Conservation (phyloP, 139 green algal species). For the Chlamydomonas sp. region DNA sequence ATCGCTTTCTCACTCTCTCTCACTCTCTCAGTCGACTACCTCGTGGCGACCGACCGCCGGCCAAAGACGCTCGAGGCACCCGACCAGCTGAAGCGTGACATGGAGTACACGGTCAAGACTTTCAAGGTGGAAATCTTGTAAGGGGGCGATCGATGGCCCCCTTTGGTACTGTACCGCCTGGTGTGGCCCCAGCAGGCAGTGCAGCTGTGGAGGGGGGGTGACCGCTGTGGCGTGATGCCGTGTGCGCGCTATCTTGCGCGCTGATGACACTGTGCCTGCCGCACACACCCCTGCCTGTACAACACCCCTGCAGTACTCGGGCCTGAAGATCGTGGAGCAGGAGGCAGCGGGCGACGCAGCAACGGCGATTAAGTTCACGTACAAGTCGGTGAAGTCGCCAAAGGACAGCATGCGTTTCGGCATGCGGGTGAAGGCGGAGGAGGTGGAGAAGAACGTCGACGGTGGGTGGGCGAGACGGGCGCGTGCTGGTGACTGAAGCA, state of each 20-base stretch:
- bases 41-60: background rate
- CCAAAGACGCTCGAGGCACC: background rate
- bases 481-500: too few relatives aligned
- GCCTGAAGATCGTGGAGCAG: constrained; percentile 3
- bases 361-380: constrained; percentile 1
- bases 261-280: too few relatives aligned
- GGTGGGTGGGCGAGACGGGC: background rate
- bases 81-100: constrained; percentile 6
- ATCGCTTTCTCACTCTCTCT: too few relatives aligned
- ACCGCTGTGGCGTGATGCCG: too few relatives aligned
- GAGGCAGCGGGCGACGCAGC: background rate
- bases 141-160: too few relatives aligned
- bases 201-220: too few relatives aligned
- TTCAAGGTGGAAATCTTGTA: too few relatives aligned
- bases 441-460: constrained; percentile 1
- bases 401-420: background rate
- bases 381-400: background rate
- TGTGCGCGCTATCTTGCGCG: too few relatives aligned
- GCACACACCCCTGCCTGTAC: background rate
- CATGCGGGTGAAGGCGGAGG: background rate
- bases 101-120: too few relatives aligned
- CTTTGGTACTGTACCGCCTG: too few relatives aligned
- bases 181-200: too few relatives aligned
- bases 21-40: constrained; percentile 11
- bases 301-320: background rate